Base-by-base conservation (phyloP, 2,329 filamentous ascomycete genomes). In the Claviceps lovelessii region DNA sequence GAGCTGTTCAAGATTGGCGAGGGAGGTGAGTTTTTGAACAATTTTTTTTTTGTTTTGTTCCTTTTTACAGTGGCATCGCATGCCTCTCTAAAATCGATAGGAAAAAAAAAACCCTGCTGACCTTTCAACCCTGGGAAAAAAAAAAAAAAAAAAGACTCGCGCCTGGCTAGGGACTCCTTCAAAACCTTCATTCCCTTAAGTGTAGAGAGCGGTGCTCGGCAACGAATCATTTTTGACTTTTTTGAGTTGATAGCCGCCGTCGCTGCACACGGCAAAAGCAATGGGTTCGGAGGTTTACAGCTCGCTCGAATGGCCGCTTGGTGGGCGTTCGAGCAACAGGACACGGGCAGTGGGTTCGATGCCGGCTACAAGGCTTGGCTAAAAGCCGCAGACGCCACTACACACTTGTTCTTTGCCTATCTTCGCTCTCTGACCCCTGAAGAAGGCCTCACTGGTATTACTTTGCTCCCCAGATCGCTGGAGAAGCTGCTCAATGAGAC, bases 401-500 rank as follows among this genome's bases (percentile, higher is more conserved):
- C 90, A 64, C 93, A 98, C 73, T 75, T 98, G 54, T 98, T 98
- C 76, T 98, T 98, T 67, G 93, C 93, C 55, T 98, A 97, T 67
- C 80, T 98, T 50, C 82, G 93, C 62, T 96, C 90, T 0, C 73
- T 95, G 49, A 83, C 89, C 1, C 91, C 93, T n/a, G 85, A 91
- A 58, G 80, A 84, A 58, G 80, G 81, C 35, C 74, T 85, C 53
- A 87, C 82, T 59, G 87, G 87, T 49, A 95, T 97, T 58, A 87
- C 90, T 0, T 80, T 85, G 59, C 79, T 98, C 17, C 93, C 93
- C 9, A 85, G 90, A 66, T 95, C 93, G 13, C 77, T 98, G 19
- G 90, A 96, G 71, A 87, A 91, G 61, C 77, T 98, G 13, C 77
- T 97, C 41, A 84, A 91, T 63, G 90, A 95, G 62, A 95, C 91